phyloP scores from a whole-genome alignment of 345 rosid species.

The Geranium brycei region DNA sequence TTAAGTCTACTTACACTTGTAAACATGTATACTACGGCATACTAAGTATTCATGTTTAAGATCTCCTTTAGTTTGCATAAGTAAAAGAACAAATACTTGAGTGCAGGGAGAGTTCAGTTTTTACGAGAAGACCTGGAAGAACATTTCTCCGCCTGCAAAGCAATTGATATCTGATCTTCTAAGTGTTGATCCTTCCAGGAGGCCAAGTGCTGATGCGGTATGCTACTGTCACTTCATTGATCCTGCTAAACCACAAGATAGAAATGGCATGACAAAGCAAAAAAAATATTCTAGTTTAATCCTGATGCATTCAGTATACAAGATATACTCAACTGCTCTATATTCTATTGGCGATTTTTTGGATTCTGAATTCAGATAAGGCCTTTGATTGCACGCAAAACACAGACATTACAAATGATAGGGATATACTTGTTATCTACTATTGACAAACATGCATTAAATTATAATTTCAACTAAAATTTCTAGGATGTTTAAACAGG shows the following conservation, averaged over 20 bases:
- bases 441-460: not conserved
- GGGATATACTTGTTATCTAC: not conserved
- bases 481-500: conserved; percentile 15
- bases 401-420: not conserved
- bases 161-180: conserved; percentile 41
- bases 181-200: conserved; percentile 42
- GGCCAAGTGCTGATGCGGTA: conserved; percentile 50
- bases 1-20: not conserved
- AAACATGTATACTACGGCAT: not conserved
- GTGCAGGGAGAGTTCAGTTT: conserved; percentile 52
- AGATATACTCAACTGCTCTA: not conserved
- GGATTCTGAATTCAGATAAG: too few species aligned
- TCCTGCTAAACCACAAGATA: not conserved
- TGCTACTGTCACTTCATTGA: not conserved
- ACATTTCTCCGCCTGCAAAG: conserved; percentile 45
- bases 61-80: not conserved
- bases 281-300: not conserved
- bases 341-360: too few species aligned
- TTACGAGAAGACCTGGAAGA: conserved; percentile 52
- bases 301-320: not conserved
- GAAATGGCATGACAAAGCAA: not conserved
- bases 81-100: not conserved
- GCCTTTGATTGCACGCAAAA: not conserved
- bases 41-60: not conserved
- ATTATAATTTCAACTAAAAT: not conserved